Base-by-base conservation (phyloP, 2,329 filamentous ascomycete species). In the Bipolaris zeicola region DNA sequence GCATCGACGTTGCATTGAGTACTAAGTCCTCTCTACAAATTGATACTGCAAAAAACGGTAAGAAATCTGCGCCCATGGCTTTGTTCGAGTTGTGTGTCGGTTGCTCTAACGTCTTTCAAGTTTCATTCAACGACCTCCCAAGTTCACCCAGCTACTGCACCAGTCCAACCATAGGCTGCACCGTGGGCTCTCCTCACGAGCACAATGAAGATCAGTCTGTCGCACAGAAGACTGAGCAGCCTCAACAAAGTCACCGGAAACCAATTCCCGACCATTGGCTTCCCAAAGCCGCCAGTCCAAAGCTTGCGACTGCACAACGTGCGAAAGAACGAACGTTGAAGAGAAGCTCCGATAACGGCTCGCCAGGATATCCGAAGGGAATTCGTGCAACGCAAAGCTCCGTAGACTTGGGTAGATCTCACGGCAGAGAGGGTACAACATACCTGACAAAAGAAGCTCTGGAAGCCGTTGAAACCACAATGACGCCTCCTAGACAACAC, bases 361-460 rank as follows among this genome's bases (percentile, higher is more conserved):
- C 59, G 1, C 58, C 65, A 3, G 49, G 50, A 7, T 60, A 67
- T n/a, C 24, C 26, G 7, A 69, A 61, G 45, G 60, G 55, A 7
- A 7, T 67, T 11, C 65, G 64, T 38, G 53, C 56, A 14, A 54
- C 60, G 1, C 66, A 60, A 28, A 68, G 64, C 45, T 62, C 59
- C 11, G 22, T 58, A 8, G 65, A 70, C n/a, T 6, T 64, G 13
- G 38, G 44, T 13, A 67, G 57, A 43, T 5, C 33, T 3, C 39
- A 65, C 49, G 18, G 50, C 36, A 28, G 39, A n/a, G 64, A 68
- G 3, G 42, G 52, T 20, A 18, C 61, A 22, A 64, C 63, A 0
- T 74, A 64, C 24, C 58, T 76, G 20, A 74, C 70, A 4, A 75
- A 73, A 34, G 66, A 69, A 13, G 64, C 70, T 1, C 56, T 62